Evolutionary conservation across 2,329 filamentous ascomycete species (phyloP).

Genomic region (Neofusicoccum cordaticola): DNA sequence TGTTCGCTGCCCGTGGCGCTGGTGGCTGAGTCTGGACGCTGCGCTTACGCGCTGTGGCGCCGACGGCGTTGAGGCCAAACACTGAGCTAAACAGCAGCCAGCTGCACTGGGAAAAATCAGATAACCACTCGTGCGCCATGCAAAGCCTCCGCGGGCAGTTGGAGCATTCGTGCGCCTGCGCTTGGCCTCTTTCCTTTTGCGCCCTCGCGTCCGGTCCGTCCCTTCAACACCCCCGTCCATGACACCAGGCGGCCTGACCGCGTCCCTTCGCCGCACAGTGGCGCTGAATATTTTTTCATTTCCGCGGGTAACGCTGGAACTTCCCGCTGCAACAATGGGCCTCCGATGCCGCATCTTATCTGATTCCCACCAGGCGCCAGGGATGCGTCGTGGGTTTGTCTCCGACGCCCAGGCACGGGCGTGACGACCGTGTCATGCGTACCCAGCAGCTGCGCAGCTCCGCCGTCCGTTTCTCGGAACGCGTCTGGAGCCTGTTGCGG

Average conservation of each 20-base stretch:
- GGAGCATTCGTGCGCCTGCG: too few species aligned
- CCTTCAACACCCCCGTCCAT: too few species aligned
- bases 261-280: neutral
- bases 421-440: neutral
- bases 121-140: neutral
- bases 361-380: neutral
- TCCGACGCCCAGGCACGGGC: neutral
- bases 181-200: too few species aligned
- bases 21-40: neutral
- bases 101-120: neutral
- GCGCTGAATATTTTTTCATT: neutral
- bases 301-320: neutral
- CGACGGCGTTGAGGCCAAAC: neutral
- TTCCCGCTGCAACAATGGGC: neutral
- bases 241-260: too few species aligned
- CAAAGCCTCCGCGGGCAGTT: too few species aligned
- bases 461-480: neutral
- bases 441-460: neutral
- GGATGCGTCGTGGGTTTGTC: neutral
- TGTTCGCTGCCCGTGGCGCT: neutral
- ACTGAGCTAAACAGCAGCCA: neutral
- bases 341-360: slow-evolving; percentile 7
- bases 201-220: too few species aligned
- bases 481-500: neutral
- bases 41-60: neutral